Base-by-base conservation (phyloP, 2,329 filamentous ascomycete genomes). In the Cercospora berteroae region DNA sequence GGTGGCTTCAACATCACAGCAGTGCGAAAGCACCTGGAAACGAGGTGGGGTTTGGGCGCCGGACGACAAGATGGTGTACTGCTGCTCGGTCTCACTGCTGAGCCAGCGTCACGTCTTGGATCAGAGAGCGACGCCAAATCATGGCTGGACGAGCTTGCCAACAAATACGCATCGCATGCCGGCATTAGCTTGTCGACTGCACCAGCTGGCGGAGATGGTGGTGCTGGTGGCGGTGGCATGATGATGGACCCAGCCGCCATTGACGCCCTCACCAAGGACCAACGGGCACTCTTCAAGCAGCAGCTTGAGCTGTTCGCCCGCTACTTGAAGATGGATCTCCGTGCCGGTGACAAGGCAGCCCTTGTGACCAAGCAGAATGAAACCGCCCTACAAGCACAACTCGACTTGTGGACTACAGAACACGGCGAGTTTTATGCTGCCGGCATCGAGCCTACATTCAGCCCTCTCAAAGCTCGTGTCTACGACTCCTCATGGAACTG, bases 401-500 rank as follows among this genome's bases (percentile, higher is more conserved):
- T 99, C 58, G 95, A 99, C 78, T 85, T 98, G 23, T 99, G 95
- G 95, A 92, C 89, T 72, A 88, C 92, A 3, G 95, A 99, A 80
- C 95, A 99, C 76, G 95, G 95, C 68, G 95, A 99, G 70, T 92
- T 97, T 80, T 99, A 99, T 77, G 95, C 95, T 23, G 84, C 91
- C 27, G 95, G 95, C 61, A 98, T 99, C 71, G 92, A 96, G 80
- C 95, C 95, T 10, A 90, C 93, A 20, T 99, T 99, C 82, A 96
- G 91, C 77, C 84, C 92, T 4, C 88, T 98, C 70, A 99, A 99
- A 81, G 95, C 95, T 33, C 91, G 95, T 77, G 89, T 95, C 9
- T 99, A 99, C 82, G 95, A 99, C 80, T 98, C 95, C 0, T 96
- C 93, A 0, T 99, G 95, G 95, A 99, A 99, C 80, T 99, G 95